Evolutionary conservation across 768 basidiomycete genomes (phyloP).

Genomic region (Pulveroboletus sp.): DNA sequence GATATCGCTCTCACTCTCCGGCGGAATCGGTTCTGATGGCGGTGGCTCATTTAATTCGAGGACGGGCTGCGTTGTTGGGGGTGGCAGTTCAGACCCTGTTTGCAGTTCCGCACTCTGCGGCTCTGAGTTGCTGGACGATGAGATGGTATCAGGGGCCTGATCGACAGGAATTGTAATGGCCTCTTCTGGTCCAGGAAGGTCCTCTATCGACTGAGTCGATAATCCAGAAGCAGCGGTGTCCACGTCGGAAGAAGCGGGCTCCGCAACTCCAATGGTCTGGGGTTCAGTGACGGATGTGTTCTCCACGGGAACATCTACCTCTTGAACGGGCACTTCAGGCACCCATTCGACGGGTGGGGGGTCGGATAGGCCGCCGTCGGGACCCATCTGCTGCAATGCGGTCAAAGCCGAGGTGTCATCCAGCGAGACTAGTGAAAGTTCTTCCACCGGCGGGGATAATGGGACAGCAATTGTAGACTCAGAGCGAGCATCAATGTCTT

Average conservation of each 20-base stretch:
- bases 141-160: conserved; percentile 7
- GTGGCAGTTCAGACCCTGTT: conserved; percentile 6
- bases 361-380: conserved; percentile 4
- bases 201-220: conserved; percentile 3
- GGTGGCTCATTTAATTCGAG: conserved; percentile 31
- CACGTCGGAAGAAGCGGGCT: too few relatives aligned
- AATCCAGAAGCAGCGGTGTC: conserved; percentile 2
- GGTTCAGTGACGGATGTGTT: background rate
- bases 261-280: conserved; percentile 3
- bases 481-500: conserved; percentile 22
- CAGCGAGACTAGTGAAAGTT: conserved; percentile 25
- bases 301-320: conserved; percentile 1
- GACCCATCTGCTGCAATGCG: background rate
- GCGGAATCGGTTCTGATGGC: conserved; percentile 30
- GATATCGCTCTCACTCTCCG: conserved; percentile 35
- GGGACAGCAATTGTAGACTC: conserved; percentile 17
- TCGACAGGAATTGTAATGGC: background rate
- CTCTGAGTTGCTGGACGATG: conserved; percentile 1
- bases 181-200: conserved; percentile 3
- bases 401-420: conserved; percentile 11
- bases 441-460: conserved; percentile 29
- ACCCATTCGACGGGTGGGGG: conserved; percentile 4
- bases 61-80: conserved; percentile 1
- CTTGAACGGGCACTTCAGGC: conserved; percentile 8
- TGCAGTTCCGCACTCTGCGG: background rate